Percentiles rank a stretch among this genome's conserved stretches.
phyloP scores from a whole-genome alignment of 805 yeast genomes.

The Metschnikowia matae region DNA sequence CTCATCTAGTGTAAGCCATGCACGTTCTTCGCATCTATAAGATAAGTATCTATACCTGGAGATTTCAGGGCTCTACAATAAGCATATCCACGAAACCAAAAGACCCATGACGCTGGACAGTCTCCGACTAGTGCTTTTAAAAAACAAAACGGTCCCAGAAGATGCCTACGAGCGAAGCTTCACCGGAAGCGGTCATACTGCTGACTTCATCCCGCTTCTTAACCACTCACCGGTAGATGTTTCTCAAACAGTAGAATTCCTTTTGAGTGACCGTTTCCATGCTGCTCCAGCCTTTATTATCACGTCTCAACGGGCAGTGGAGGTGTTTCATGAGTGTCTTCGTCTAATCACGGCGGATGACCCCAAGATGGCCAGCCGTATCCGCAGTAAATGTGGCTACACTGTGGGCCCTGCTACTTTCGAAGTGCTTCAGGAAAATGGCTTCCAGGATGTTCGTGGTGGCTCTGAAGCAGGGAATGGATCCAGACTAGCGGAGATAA shows the following conservation, averaged over 20 bases:
- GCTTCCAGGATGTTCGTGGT: conserved; percentile 68
- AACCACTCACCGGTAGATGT: conserved; percentile 57
- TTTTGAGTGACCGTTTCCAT: conserved; percentile 43
- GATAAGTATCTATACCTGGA: no score
- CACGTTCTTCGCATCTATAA: background rate
- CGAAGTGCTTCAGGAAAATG: conserved; percentile 50
- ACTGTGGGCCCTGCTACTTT: conserved; percentile 93
- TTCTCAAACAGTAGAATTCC: conserved; percentile 37
- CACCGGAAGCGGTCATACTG: conserved; percentile 29
- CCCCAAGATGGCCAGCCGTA: conserved; percentile 12
- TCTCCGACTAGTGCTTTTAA: conserved; percentile 47
- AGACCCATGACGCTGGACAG: background rate
- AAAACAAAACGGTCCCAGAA: conserved; percentile 63
- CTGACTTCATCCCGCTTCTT: conserved; percentile 69
- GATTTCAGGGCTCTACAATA: background rate
- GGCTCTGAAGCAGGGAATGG: conserved; percentile 84
- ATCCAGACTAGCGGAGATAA: conserved; percentile 57
- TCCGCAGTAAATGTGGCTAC: conserved; percentile 55
- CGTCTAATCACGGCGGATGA: conserved; percentile 17
- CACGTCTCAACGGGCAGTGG: conserved; percentile 91
- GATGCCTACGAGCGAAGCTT: conserved; percentile 62
- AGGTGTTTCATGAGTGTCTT: conserved; percentile 55
- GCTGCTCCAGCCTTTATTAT: conserved; percentile 52
- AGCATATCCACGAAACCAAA: background rate
- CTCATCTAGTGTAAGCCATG: background rate